phyloP scores from a whole-genome alignment of 257 asterid genomes.

The Nicotiana otophora region DNA sequence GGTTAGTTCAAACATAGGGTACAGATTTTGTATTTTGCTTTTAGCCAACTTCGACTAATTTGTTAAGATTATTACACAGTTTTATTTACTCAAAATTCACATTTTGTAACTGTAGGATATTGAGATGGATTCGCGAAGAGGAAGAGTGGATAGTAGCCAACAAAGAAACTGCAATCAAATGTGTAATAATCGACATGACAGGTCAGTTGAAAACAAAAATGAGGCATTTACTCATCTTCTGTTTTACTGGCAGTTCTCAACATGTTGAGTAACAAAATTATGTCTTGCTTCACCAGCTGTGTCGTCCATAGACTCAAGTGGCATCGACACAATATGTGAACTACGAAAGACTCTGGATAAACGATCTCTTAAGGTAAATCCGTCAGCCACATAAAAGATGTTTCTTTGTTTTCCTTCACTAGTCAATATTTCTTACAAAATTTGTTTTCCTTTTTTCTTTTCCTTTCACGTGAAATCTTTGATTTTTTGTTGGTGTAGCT shows the following conservation, averaged over 20 bases:
- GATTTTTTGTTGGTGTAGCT: slow-evolving; percentile 36
- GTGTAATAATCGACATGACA: slow-evolving; percentile 84
- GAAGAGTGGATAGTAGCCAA: slow-evolving; percentile 63
- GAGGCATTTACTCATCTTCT: neutral
- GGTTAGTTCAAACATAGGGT: slow-evolving; percentile 30
- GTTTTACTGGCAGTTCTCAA: neutral
- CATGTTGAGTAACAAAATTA: neutral
- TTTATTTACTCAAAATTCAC: neutral
- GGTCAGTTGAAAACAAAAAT: slow-evolving; percentile 30
- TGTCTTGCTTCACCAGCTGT: slow-evolving; percentile 50
- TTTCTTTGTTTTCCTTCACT: neutral
- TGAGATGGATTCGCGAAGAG: slow-evolving; percentile 87
- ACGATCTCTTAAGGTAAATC: slow-evolving; percentile 64
- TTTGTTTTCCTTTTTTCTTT: neutral
- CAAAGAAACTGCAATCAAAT: slow-evolving; percentile 44
- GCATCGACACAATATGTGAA: slow-evolving; percentile 63
- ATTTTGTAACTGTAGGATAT: slow-evolving; percentile 36
- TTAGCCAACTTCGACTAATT: neutral
- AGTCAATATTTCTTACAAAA: neutral
- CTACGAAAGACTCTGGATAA: slow-evolving; percentile 58
- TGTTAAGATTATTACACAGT: neutral
- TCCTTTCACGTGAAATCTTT: neutral
- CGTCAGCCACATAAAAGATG: neutral
- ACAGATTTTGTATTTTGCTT: neutral
- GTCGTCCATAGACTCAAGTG: slow-evolving; percentile 86